Conservation (phyloP, 1,284 basidiomycete species). For the Papiliotrema nemorosa region DNA sequence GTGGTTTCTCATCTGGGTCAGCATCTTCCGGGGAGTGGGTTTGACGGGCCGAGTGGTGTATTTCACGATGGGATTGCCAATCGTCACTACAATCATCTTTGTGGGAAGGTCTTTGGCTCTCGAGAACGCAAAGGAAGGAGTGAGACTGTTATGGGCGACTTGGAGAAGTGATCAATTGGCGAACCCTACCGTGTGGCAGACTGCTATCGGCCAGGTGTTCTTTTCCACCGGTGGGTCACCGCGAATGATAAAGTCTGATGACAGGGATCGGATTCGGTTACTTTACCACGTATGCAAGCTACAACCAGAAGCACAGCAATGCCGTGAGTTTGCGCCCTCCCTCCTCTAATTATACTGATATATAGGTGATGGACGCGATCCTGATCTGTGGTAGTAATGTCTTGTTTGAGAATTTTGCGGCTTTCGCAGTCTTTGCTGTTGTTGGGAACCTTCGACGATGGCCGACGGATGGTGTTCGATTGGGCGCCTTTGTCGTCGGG, state of each 20-base stretch:
- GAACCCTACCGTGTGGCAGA: conserved; percentile 19
- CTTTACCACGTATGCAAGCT: conserved; percentile 25
- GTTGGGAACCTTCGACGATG: conserved; percentile 22
- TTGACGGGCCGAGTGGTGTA: conserved; percentile 24
- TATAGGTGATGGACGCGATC: conserved; percentile 22
- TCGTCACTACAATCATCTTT: conserved; percentile 27
- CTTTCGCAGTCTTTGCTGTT: conserved; percentile 22
- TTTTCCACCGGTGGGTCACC: conserved; percentile 16
- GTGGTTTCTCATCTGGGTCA: conserved; percentile 8
- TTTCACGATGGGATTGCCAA: conserved; percentile 28
- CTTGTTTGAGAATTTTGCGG: conserved; percentile 25
- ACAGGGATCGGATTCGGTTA: conserved; percentile 23
- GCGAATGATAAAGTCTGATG: too few relatives aligned
- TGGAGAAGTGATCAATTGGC: conserved; percentile 15
- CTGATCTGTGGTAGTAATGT: conserved; percentile 22
- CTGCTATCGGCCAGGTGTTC: conserved; percentile 25
- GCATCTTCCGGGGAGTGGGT: conserved; percentile 22
- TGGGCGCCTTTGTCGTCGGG: conserved; percentile 19
- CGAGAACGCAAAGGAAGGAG: conserved; percentile 17
- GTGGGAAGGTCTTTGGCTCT: conserved; percentile 20
- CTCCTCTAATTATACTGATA: too few relatives aligned
- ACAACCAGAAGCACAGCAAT: conserved; percentile 27
- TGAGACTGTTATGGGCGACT: conserved; percentile 22
- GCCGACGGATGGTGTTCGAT: conserved; percentile 20
- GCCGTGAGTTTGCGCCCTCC: conserved; percentile 2